Base-by-base conservation (phyloP, 306 rosid genomes). In the Senna siamea region DNA sequence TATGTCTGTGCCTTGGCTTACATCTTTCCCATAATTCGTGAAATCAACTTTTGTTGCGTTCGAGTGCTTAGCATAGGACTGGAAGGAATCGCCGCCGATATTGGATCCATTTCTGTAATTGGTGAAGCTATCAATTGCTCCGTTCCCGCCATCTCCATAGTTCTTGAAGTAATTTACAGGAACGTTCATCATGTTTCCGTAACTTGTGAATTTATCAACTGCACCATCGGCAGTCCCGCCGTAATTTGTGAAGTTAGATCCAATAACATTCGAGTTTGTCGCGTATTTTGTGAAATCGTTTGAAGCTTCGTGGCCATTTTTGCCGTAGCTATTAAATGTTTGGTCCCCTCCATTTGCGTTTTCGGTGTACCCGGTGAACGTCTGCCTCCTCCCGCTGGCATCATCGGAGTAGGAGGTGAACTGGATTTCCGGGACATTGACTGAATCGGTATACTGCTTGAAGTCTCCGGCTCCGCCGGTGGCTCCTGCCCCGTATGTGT, bases 21-120 rank as follows among this genome's bases (percentile, higher is more conserved):
- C 70, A 0, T 93, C 84, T 19, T 85, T 84, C 0, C 96, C 97
- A 46, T 93, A 93, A 72, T 84, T 89, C 0, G 34, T 48, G 87
- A 93, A 93, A 44, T 73, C 79, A 37, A 89, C 92, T 53, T 73
- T 13, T 7, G 85, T 81, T 0, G 81, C 80, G 23, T 63, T 72
- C 0, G 97, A 81, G 48, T 64, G 71, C 77, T 91, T 88, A 35
- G 82, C 88, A 59, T 93, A 93, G 2, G 92, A 85, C 60, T 62
- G 56, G 78, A 93, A 93, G 11, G 88, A 76, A 46, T 83, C 87
- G 15, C 66, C 92, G 2, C 98, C 98, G 0, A 89, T 90, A 38
- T 93, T 93, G 26, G 98, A 11, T 5, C 75, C 12, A 14, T 89
- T 83, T 32, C 97, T 82, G 59, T 93, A 93, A 64, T 73, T 91